Percentiles rank a stretch among this genome's conserved stretches.
Evolutionary conservation across 179 eudicot genomes (phyloP).

Genomic region (Monotropa hypopitys): DNA sequence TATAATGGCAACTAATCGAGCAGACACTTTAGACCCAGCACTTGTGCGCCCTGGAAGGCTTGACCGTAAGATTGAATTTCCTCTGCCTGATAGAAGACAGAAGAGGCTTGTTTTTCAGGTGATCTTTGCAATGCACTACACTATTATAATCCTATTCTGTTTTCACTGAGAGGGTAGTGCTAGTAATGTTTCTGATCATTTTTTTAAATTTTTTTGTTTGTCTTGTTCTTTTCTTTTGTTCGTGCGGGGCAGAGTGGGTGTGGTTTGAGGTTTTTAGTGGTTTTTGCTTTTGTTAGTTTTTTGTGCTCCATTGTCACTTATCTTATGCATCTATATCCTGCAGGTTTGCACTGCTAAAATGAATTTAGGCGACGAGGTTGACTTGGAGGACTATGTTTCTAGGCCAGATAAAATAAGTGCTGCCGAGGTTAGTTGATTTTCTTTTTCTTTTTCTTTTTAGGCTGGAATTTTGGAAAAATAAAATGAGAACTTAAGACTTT

Average conservation of each 20-base stretch:
- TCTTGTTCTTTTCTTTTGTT: neutral
- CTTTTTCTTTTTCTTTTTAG: neutral
- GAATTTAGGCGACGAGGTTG: slow-evolving; percentile 89
- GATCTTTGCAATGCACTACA: neutral
- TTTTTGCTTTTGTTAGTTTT: neutral
- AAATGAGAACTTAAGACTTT: neutral
- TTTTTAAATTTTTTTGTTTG: neutral
- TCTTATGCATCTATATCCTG: neutral
- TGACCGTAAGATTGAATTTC: slow-evolving; percentile 87
- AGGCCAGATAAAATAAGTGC: slow-evolving; percentile 95
- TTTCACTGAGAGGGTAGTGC: neutral
- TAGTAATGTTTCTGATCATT: neutral
- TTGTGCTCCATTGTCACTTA: neutral
- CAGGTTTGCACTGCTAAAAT: slow-evolving; percentile 91
- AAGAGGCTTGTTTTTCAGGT: slow-evolving; percentile 94
- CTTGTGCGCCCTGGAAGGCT: slow-evolving; percentile 87
- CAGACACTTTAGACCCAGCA: slow-evolving; percentile 93
- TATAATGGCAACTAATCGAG: slow-evolving; percentile 91
- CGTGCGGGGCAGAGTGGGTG: neutral
- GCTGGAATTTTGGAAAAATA: neutral
- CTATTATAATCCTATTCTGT: neutral
- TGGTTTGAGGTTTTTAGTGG: neutral
- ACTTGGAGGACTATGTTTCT: slow-evolving; percentile 89
- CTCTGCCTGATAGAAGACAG: slow-evolving; percentile 80
- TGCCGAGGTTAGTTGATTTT: slow-evolving; percentile 59